phyloP scores from a whole-genome alignment of 2,329 filamentous ascomycete species.

The Clonostachys rhizophaga region DNA sequence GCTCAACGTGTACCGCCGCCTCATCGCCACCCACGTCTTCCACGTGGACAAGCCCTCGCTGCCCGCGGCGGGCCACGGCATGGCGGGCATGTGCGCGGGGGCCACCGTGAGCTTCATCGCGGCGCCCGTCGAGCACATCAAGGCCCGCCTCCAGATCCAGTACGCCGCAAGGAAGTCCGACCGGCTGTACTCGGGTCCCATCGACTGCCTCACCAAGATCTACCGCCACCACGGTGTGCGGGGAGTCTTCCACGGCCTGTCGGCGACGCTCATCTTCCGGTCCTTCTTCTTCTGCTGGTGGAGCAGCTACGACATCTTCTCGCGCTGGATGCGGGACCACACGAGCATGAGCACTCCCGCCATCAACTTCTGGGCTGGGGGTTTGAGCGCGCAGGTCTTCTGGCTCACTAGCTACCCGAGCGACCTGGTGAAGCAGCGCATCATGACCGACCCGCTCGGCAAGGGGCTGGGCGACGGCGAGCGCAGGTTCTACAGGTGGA shows the following conservation, averaged over 20 bases:
- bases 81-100: constrained; percentile 84
- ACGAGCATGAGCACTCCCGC: constrained; percentile 71
- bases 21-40: constrained; percentile 80
- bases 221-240: constrained; percentile 66
- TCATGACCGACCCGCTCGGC: constrained; percentile 93
- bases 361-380: constrained; percentile 96
- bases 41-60: constrained; percentile 46
- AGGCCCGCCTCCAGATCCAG: constrained; percentile 90
- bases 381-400: constrained; percentile 87
- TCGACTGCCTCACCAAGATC: constrained; percentile 76
- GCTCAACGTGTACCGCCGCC: constrained; percentile 80
- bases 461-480: constrained; percentile 62
- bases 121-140: constrained; percentile 91
- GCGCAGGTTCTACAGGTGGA: constrained; percentile 70
- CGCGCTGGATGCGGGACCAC: constrained; percentile 57
- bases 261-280: constrained; percentile 82
- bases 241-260: constrained; percentile 83
- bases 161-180: constrained; percentile 77
- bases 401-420: constrained; percentile 91
- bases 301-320: constrained; percentile 88
- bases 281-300: constrained; percentile 98
- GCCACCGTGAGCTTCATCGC: constrained; percentile 90
- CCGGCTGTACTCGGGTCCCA: constrained; percentile 77
- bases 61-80: constrained; percentile 75
- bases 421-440: constrained; percentile 91